Conservation (phyloP, 1,284 basidiomycete genomes). For the Melanopsichium pennsylvanicum region DNA sequence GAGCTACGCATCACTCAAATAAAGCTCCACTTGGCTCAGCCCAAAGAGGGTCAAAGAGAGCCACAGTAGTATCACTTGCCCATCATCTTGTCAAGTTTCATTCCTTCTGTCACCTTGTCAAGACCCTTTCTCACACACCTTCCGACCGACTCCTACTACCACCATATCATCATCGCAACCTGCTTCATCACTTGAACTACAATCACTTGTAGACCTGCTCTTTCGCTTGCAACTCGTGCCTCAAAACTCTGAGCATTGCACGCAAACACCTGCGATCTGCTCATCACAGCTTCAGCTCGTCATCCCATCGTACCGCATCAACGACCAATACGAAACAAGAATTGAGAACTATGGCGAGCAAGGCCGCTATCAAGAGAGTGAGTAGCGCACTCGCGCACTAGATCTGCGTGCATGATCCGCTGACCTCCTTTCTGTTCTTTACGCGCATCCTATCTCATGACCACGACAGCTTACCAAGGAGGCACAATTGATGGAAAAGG, state of each 20-base stretch:
- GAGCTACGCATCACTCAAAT: too few relatives aligned
- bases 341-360: conserved; percentile 32
- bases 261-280: too few relatives aligned
- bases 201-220: too few relatives aligned
- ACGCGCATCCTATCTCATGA: background rate
- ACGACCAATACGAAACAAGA: background rate
- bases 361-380: conserved; percentile 46
- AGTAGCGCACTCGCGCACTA: background rate
- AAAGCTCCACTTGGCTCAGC: conserved; percentile 8
- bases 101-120: background rate
- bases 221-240: too few relatives aligned
- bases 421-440: background rate
- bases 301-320: too few relatives aligned
- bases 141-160: too few relatives aligned
- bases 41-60: too few relatives aligned
- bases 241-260: too few relatives aligned
- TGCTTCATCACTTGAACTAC: too few relatives aligned
- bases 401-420: background rate
- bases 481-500: conserved; percentile 88
- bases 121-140: too few relatives aligned
- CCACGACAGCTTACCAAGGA: conserved; percentile 79
- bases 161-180: too few relatives aligned
- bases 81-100: background rate
- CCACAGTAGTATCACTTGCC: conserved; percentile 1
- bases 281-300: too few relatives aligned